These are phyloP conservation scores for Blastocystis sp. DNA, from an alignment of 352 stramenopile species.

Conservation along the genomic window DNA sequence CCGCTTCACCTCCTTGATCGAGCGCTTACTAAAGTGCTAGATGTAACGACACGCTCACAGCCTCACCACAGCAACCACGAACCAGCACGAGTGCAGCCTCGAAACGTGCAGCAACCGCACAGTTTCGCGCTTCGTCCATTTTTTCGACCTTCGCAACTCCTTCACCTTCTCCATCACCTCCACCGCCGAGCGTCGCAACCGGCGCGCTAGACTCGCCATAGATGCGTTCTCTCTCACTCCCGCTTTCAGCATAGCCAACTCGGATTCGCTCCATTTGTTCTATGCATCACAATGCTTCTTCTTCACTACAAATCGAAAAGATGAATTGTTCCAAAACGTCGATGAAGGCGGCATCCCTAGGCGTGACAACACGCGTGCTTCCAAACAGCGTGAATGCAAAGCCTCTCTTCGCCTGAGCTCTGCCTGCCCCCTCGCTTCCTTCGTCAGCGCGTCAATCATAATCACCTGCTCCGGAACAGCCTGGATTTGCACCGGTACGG, in stretches of 20 bases:
- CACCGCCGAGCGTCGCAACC: not conserved
- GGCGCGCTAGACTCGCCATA: not conserved
- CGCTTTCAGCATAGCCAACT: not conserved
- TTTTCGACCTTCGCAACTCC: not conserved
- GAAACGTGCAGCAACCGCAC: no score
- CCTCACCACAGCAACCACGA: no score
- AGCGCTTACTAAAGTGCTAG: no score
- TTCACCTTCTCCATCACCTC: not conserved
- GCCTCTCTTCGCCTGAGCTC: not conserved
- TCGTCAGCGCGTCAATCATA: not conserved
- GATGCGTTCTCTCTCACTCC: not conserved
- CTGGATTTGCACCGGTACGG: not conserved
- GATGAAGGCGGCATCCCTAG: not conserved
- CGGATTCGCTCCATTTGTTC: not conserved
- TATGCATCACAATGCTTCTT: not conserved
- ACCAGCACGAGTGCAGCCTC: no score
- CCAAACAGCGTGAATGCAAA: not conserved
- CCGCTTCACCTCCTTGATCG: no score
- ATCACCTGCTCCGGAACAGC: not conserved
- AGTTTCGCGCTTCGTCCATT: no score
- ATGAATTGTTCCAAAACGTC: not conserved
- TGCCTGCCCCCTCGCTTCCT: not conserved
- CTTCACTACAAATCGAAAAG: slow-evolving; percentile 1
- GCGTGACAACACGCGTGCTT: not conserved
- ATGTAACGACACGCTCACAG: no score